Base-by-base conservation (phyloP, 306 rosid genomes). In the Hylodesmum podocarpum region DNA sequence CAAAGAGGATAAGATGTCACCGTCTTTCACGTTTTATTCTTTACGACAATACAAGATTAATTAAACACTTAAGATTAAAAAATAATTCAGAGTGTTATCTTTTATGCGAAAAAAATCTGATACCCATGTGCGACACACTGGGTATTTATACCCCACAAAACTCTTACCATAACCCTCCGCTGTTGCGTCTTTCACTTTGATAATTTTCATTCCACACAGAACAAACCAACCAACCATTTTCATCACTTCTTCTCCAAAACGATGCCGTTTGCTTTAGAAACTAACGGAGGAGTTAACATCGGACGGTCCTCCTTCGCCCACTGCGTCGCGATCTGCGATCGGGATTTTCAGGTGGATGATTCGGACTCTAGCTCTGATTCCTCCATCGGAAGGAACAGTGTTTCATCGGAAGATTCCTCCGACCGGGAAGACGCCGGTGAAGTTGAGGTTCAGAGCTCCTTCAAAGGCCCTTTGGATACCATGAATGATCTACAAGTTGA, bases 351-450 rank as follows among this genome's bases (percentile, higher is more conserved):
- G 8, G 76, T 37, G 8, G 87, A 66, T 2, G 95, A 88, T 65
- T 79, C 80, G 11, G 94, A 89, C 64, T 83, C 91, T n/a, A 72
- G 88, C 40, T 83, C 83, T 78, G 80, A 83, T 2, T 83, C 97
- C 9, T 92, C 97, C 34, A 67, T 92, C 24, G 96, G 97, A 0
- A 78, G 85, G 55, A 89, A 89, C 57, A 88, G 91, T 70, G 83
- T 53, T 46, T 75, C 80, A 13, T 89, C 92, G 24, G 87, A 65
- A 37, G 86, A 80, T 19, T 87, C 87, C 21, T 91, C 88, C 8
- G 88, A 80, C 76, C 88, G 68, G 53, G 97, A 88, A 40, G 90
- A 85, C 18, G 87, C 91, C 24, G 89, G 82, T 24, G 87, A 84
- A 21, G 63, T 22, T 47, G 90, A 87, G 87, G 85, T 76, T 28